These are phyloP conservation scores for Tricholoma sp. DNA, from an alignment of 768 basidiomycete genomes.

Conservation along the genomic window DNA sequence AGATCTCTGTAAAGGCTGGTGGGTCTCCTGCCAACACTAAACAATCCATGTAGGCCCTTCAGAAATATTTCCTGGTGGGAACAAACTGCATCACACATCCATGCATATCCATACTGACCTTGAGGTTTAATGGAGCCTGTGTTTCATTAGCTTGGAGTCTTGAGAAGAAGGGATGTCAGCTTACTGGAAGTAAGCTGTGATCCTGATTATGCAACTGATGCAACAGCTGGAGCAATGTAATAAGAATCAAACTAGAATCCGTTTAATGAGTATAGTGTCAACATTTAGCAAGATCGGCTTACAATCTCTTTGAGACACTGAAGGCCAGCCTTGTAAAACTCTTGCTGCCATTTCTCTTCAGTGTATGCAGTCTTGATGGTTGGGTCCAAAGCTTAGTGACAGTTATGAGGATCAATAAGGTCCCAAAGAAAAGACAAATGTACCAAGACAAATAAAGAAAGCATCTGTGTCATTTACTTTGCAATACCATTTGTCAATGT, in stretches of 20 bases:
- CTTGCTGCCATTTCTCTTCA: constrained; percentile 8
- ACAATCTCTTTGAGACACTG: background rate
- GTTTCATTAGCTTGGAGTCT: background rate
- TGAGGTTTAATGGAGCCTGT: background rate
- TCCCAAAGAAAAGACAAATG: background rate
- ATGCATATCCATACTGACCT: constrained; percentile 1
- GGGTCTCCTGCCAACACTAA: too few relatives aligned
- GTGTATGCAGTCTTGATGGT: constrained; percentile 13
- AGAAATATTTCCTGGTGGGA: background rate
- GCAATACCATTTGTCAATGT: constrained; percentile 2
- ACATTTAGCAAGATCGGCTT: background rate
- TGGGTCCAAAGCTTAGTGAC: constrained; percentile 6
- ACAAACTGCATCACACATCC: constrained; percentile 1
- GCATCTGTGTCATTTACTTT: constrained; percentile 8
- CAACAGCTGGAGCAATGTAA: background rate
- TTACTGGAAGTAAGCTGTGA: background rate
- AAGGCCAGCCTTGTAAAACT: constrained; percentile 2
- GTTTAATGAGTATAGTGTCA: background rate
- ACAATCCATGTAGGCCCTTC: too few relatives aligned
- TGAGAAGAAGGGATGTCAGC: background rate
- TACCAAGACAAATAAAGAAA: constrained; percentile 13
- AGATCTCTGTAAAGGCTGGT: too few relatives aligned
- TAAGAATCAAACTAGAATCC: background rate
- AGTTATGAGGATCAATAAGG: background rate
- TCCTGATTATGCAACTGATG: background rate